Conservation (phyloP, 148 eudicot species). For the Rhododendron kiyosumense region DNA sequence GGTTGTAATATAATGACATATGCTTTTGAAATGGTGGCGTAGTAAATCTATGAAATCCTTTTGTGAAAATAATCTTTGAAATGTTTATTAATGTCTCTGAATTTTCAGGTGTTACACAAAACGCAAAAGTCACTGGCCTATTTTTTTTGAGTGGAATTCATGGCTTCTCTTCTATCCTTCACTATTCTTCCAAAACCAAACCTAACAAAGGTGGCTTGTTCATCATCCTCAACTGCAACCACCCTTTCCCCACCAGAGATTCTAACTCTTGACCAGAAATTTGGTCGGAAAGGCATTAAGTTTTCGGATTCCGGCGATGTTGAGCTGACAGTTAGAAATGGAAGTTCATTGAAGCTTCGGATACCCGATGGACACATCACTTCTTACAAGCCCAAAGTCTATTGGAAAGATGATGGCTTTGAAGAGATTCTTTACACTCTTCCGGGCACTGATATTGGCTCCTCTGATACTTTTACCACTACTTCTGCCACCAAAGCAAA, state of each 20-base stretch:
- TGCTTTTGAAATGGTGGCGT: too few relatives aligned
- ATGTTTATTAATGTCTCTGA: too few relatives aligned
- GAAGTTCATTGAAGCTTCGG: constrained; percentile 68
- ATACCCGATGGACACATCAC: constrained; percentile 64
- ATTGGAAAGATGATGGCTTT: constrained; percentile 82
- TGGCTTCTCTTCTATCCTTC: constrained; percentile 74
- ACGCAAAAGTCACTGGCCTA: not conserved
- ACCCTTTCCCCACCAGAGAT: constrained; percentile 31
- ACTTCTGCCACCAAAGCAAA: constrained; percentile 17
- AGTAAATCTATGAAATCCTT: too few relatives aligned
- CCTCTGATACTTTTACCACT: not conserved
- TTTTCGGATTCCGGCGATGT: constrained; percentile 48
- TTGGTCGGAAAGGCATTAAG: constrained; percentile 76
- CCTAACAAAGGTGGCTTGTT: constrained; percentile 26
- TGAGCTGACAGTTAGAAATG: constrained; percentile 80
- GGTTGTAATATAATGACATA: too few relatives aligned
- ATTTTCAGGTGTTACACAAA: not conserved
- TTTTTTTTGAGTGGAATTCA: constrained; percentile 5
- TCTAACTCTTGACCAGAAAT: constrained; percentile 55
- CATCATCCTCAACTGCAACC: constrained; percentile 19
- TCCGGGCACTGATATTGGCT: constrained; percentile 7
- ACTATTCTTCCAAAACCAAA: constrained; percentile 43
- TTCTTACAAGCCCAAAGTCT: constrained; percentile 88
- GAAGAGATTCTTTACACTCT: constrained; percentile 75
- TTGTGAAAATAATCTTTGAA: too few relatives aligned